phyloP scores from a whole-genome alignment of 2,329 filamentous ascomycete species.

The Stemphylium lycopersici region DNA sequence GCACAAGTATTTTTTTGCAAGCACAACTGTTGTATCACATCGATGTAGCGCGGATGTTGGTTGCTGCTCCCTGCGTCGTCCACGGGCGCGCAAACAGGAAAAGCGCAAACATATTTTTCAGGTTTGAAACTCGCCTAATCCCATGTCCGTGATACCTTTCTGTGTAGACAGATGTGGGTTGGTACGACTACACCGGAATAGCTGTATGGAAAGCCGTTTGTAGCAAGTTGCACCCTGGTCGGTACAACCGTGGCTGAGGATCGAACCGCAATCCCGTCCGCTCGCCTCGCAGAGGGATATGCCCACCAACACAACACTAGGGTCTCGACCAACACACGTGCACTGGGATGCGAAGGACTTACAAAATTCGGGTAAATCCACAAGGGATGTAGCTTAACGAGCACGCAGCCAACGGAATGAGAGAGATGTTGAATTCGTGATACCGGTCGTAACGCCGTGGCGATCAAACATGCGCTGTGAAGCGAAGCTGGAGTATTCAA shows the following conservation, averaged over 20 bases:
- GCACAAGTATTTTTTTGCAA: no score
- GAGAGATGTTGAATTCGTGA: neutral
- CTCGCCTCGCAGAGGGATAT: constrained; percentile 4
- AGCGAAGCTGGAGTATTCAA: constrained; percentile 1
- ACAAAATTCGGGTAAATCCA: constrained; percentile 4
- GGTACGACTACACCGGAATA: constrained; percentile 12
- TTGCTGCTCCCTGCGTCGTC: constrained; percentile 1
- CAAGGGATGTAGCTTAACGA: neutral
- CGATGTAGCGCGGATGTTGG: neutral
- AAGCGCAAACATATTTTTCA: neutral
- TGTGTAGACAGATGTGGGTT: neutral
- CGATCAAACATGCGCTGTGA: constrained; percentile 10
- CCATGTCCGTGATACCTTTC: neutral
- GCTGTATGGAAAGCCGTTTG: constrained; percentile 8
- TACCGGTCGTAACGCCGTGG: neutral
- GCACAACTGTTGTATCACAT: no score
- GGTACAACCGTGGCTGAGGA: constrained; percentile 5
- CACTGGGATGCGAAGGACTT: constrained; percentile 2
- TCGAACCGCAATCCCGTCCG: constrained; percentile 12
- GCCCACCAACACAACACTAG: neutral
- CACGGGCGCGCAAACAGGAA: no score
- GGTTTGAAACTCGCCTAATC: constrained; percentile 3
- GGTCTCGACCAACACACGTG: constrained; percentile 4
- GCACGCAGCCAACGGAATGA: neutral
- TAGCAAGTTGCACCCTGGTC: constrained; percentile 2